Conservation (phyloP, 1,139 yeast genomes). For the Dujonia santamariae region DNA sequence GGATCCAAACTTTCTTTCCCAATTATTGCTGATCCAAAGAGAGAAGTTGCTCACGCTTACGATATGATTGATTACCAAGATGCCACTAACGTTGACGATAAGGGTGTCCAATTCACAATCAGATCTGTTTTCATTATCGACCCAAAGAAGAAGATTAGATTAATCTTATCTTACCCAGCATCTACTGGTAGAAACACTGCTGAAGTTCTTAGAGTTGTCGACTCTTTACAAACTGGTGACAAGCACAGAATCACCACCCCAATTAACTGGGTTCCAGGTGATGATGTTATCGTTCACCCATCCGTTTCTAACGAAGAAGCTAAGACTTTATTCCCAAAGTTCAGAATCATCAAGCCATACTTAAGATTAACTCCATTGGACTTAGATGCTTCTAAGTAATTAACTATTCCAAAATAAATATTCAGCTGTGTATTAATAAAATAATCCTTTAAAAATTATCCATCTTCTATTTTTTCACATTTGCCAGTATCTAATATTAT, state of each 20-base stretch:
- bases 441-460: no score
- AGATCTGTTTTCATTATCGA: constrained; percentile 88
- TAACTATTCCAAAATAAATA: no score
- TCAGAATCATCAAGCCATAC: constrained; percentile 79
- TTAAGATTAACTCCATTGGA: constrained; percentile 38
- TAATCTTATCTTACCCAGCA: constrained; percentile 83
- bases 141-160: constrained; percentile 80
- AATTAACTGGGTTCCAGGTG: constrained; percentile 69
- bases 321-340: constrained; percentile 74
- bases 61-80: constrained; percentile 78
- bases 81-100: constrained; percentile 54
- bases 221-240: constrained; percentile 81
- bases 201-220: constrained; percentile 83
- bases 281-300: constrained; percentile 89
- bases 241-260: constrained; percentile 82
- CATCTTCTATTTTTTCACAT: no score
- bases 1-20: constrained; percentile 78
- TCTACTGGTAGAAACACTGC: constrained; percentile 88
- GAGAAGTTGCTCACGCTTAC: constrained; percentile 77
- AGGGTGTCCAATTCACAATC: constrained; percentile 67
- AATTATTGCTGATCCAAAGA: constrained; percentile 78
- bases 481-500: no score
- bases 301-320: constrained; percentile 79
- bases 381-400: no score
- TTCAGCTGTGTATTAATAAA: no score